phyloP scores from a whole-genome alignment of 73 alveolate genomes.

The Tetrahymena malaccensis region DNA sequence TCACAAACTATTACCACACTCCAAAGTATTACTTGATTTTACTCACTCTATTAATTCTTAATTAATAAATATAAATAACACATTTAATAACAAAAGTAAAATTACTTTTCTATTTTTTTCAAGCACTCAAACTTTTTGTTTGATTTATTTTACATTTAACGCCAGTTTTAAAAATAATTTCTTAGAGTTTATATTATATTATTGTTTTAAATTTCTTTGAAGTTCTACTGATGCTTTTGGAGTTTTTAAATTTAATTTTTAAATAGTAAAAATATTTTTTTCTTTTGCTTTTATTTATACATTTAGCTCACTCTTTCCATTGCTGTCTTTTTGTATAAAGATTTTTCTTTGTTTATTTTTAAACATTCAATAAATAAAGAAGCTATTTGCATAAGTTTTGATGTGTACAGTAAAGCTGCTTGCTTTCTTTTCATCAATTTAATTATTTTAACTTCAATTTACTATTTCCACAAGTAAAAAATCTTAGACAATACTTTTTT shows the following conservation, averaged over 20 bases:
- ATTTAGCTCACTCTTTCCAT: not conserved
- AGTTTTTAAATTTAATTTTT: not conserved
- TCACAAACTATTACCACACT: not conserved
- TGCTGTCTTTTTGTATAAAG: not conserved
- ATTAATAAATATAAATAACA: not conserved
- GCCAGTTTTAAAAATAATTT: not conserved
- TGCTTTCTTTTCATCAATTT: not conserved
- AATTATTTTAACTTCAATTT: not conserved
- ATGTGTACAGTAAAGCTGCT: not conserved
- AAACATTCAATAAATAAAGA: not conserved
- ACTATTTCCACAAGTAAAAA: not conserved
- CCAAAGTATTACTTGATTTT: not conserved
- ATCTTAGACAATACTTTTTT: not conserved
- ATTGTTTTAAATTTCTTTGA: not conserved
- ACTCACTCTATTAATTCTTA: not conserved
- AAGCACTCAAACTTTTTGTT: not conserved
- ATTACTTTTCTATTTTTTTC: not conserved
- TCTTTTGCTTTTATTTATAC: not conserved
- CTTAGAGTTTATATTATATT: not conserved
- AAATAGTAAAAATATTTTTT: not conserved
- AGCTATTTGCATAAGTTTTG: not conserved
- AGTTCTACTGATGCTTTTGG: not conserved
- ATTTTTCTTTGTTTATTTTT: not conserved
- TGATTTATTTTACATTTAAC: not conserved
- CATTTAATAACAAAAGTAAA: not conserved